These are phyloP conservation scores for Neofusicoccum ribis DNA, from an alignment of 2,329 filamentous ascomycete genomes.

Conservation along the genomic window DNA sequence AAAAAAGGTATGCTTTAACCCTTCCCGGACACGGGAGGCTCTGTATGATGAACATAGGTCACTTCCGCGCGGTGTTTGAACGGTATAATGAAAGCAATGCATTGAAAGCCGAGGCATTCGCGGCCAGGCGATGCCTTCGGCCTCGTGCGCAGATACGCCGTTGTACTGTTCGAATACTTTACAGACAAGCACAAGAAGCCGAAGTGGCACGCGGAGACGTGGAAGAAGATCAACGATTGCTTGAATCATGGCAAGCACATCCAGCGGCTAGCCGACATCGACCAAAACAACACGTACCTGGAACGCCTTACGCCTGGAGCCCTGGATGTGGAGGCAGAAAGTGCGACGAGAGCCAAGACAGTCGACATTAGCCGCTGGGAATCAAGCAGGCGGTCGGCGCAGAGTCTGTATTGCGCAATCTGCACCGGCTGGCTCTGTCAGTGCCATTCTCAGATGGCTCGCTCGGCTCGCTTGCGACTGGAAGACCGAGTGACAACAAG, in stretches of 20 bases:
- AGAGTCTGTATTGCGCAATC: conserved; percentile 8
- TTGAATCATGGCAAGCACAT: not conserved
- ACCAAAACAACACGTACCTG: not conserved
- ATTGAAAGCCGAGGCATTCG: not conserved
- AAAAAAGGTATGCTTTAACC: not conserved
- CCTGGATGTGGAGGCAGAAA: not conserved
- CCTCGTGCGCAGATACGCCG: no score
- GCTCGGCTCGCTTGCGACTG: not conserved
- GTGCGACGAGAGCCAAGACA: not conserved
- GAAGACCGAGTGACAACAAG: not conserved
- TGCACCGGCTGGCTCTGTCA: conserved; percentile 11
- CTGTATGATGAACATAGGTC: not conserved
- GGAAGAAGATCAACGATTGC: not conserved
- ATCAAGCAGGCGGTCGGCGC: not conserved
- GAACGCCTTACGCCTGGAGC: not conserved
- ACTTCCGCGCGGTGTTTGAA: not conserved
- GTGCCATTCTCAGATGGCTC: not conserved
- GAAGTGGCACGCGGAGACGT: not conserved
- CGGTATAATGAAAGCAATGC: not conserved
- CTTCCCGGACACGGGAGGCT: no score
- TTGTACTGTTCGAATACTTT: not conserved
- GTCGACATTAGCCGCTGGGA: conserved; percentile 9
- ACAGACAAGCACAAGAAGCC: not conserved
- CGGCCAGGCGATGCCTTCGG: no score
- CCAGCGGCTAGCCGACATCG: not conserved